Evolutionary conservation across 2,329 filamentous ascomycete genomes (phyloP).

Genomic region (Metarhizium anisopliae): DNA sequence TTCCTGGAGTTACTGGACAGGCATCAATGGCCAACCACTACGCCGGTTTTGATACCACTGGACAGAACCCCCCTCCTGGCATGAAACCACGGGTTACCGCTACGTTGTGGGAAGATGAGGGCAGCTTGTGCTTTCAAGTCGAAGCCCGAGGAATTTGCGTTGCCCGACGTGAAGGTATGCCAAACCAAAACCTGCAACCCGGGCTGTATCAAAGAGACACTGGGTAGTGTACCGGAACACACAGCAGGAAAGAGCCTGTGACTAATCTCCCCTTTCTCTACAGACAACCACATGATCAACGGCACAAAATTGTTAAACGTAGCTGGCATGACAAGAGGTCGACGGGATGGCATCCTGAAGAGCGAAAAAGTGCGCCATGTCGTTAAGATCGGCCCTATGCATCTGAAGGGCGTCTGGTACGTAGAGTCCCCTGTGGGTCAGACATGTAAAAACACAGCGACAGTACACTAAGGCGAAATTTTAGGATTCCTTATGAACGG

Average conservation of each 20-base stretch:
- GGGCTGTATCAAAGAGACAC: neutral
- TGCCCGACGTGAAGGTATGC: conserved; percentile 80
- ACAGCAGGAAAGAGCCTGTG: too few relatives aligned
- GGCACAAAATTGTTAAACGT: conserved; percentile 96
- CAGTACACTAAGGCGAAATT: conserved; percentile 16
- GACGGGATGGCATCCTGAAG: conserved; percentile 92
- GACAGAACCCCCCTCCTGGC: conserved; percentile 81
- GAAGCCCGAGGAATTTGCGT: conserved; percentile 95
- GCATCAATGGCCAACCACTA: conserved; percentile 48
- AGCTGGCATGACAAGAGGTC: conserved; percentile 93
- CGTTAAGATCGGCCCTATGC: conserved; percentile 98
- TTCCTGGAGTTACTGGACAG: conserved; percentile 50
- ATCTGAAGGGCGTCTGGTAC: conserved; percentile 94
- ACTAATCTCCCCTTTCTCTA: neutral
- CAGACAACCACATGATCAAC: conserved; percentile 99
- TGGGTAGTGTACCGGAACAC: too few relatives aligned
- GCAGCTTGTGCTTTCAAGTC: conserved; percentile 94
- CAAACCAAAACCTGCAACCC: conserved; percentile 3
- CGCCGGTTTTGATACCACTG: conserved; percentile 67
- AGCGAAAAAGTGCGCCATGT: conserved; percentile 96
- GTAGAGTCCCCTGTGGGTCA: conserved; percentile 24
- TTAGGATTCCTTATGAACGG: conserved; percentile 92
- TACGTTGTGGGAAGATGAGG: conserved; percentile 96
- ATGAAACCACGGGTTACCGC: conserved; percentile 97
- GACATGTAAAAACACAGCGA: conserved; percentile 5